phyloP scores from a whole-genome alignment of 495 filamentous ascomycete genomes.

The Aspergillus ostianus region DNA sequence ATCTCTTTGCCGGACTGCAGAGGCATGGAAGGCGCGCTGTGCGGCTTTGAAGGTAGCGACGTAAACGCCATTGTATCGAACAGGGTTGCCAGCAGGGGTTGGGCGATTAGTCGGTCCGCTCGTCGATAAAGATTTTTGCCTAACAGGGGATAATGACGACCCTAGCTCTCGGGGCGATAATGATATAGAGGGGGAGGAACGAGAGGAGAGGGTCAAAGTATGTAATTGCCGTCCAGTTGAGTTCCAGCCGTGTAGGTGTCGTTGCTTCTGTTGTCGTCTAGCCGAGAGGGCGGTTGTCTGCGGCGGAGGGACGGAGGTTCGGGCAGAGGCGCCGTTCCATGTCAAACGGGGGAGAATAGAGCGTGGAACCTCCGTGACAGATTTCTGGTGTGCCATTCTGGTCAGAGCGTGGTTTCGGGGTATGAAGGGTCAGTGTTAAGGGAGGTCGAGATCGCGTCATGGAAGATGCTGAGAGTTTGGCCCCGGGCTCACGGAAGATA shows the following conservation, averaged over 20 bases:
- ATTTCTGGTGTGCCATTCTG: conserved; percentile 37
- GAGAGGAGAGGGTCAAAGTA: conserved; percentile 11
- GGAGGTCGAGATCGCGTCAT: too few species aligned
- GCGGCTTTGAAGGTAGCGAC: conserved; percentile 43
- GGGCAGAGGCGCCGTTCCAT: conserved; percentile 44
- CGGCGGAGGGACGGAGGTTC: conserved; percentile 31
- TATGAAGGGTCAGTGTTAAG: not conserved
- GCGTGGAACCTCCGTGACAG: conserved; percentile 39
- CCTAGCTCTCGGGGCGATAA: conserved; percentile 19
- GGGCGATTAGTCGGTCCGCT: conserved; percentile 10
- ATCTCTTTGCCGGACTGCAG: conserved; percentile 59
- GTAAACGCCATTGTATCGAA: conserved; percentile 50
- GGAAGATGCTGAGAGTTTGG: too few species aligned
- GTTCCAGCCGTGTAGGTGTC: conserved; percentile 24
- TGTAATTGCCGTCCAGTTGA: conserved; percentile 26
- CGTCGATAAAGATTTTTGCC: conserved; percentile 18
- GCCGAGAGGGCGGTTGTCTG: conserved; percentile 30
- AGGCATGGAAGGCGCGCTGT: conserved; percentile 65
- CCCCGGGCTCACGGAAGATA: not conserved
- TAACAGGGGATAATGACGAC: conserved; percentile 23
- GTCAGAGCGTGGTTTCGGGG: not conserved
- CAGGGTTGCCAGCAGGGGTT: conserved; percentile 24
- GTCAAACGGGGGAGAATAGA: conserved; percentile 44
- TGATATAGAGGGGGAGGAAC: conserved; percentile 24
- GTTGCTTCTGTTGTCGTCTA: conserved; percentile 22